A percentile compares a stretch with the other conserved stretches of the same genome.
Conservation (phyloP, 192 early-diverging fungal species). For the Coemansia sp. region DNA sequence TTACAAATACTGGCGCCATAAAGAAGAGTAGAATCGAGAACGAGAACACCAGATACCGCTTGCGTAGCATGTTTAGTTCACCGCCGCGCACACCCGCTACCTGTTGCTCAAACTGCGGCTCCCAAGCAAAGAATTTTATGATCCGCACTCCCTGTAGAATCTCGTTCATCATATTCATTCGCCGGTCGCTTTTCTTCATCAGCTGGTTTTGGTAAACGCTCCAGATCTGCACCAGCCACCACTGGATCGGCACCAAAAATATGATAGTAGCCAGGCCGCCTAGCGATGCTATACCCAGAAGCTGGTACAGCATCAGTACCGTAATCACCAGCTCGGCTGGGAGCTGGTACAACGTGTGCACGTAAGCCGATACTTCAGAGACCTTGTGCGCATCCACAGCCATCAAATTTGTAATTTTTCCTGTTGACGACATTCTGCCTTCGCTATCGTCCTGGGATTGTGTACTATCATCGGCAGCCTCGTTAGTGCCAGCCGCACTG, state of each 20-base stretch:
- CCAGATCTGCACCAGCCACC: constrained; percentile 54
- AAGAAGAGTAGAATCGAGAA: constrained; percentile 58
- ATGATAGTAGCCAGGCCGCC: constrained; percentile 72
- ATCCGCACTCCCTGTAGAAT: constrained; percentile 86
- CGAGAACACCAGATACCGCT: constrained; percentile 31
- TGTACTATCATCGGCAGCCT: constrained; percentile 5
- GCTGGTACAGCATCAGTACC: constrained; percentile 64
- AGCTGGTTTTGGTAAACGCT: constrained; percentile 60
- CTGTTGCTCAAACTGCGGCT: constrained; percentile 67
- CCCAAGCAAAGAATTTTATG: constrained; percentile 90
- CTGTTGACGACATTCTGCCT: constrained; percentile 46
- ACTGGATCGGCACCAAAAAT: constrained; percentile 59
- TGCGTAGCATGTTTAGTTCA: constrained; percentile 59
- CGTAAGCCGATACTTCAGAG: constrained; percentile 56
- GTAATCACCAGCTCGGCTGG: constrained; percentile 67
- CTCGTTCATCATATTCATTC: constrained; percentile 80
- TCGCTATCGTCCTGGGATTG: constrained; percentile 24
- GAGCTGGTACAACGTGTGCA: constrained; percentile 62
- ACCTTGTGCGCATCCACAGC: constrained; percentile 69
- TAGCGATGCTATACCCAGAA: constrained; percentile 78
- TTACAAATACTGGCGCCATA: constrained; percentile 62
- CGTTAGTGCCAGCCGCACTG: not conserved
- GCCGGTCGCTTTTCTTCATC: constrained; percentile 66
- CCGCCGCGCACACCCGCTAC: constrained; percentile 61
- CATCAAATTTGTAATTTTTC: constrained; percentile 73